Base-by-base conservation (phyloP, 2,329 filamentous ascomycete genomes). In the Bipolaris bicolor region DNA sequence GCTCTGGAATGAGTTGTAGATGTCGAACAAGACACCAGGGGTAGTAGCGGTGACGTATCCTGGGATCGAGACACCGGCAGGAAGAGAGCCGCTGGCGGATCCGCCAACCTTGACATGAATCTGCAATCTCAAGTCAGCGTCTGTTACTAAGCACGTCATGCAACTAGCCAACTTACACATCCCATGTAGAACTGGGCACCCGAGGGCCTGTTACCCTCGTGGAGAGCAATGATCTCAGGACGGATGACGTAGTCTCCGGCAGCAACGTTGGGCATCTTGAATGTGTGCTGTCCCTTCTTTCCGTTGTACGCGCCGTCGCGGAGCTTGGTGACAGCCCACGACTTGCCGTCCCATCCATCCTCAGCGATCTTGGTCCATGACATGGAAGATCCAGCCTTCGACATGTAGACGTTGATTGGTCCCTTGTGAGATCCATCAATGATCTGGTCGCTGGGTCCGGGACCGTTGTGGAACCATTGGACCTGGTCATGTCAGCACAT, bases 401-500 rank as follows among this genome's bases (percentile, higher is more conserved):
- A 80, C 61, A 83, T 80, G 68, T 82, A 85, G 60, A 81, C 82
- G 61, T 80, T 77, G 66, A 84, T 72, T 37, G 82, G 83, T 9
- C 83, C 83, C 69, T 78, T 72, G 77, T 85, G 83, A 48, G 79
- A 82, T 24, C 49, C 34, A 62, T 76, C 83, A 49, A 85, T 82
- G 75, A 84, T 83, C 68, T 84, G 82, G 71, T 84, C 81, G 20
- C 61, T 57, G 33, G 64, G 57, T 57, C 66, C 65, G 43, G 81
- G 78, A 65, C 37, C 77, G 71, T 84, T 66, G 75, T 84, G 82
- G 72, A 79, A 80, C 82, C 81, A 84, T 70, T 84, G 79, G 65
- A 72, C 68, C 58, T 61, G 43, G 15, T 10, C 26, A 29, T 43
- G 58, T 61, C 7, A 61, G 55, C 24, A 22, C 39, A 10, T 45